Conservation (phyloP, 2,329 filamentous ascomycete genomes). For the Pleoardoris graminearum region DNA sequence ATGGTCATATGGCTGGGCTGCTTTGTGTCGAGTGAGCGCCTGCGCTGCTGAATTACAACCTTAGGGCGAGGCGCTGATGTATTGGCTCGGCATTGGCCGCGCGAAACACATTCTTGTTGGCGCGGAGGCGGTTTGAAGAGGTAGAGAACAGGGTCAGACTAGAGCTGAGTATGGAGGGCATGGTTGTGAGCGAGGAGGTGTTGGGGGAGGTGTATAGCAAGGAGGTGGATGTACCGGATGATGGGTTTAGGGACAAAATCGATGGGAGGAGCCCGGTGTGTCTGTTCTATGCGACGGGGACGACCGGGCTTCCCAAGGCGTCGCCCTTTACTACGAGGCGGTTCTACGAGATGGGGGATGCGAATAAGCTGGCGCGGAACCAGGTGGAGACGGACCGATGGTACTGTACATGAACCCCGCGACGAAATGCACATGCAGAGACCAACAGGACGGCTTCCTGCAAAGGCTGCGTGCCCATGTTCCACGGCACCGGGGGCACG, state of each 20-base stretch:
- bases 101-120: conserved; percentile 63
- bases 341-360: conserved; percentile 38
- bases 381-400: conserved; percentile 59
- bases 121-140: conserved; percentile 43
- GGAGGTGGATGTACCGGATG: conserved; percentile 49
- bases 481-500: conserved; percentile 72
- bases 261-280: conserved; percentile 58
- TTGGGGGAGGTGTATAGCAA: conserved; percentile 24
- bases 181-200: conserved; percentile 22
- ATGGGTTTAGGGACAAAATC: conserved; percentile 59
- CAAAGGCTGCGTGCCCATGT: conserved; percentile 77
- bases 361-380: conserved; percentile 38
- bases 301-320: conserved; percentile 71
- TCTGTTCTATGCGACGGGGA: conserved; percentile 74
- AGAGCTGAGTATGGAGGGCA: conserved; percentile 24
- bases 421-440: no score
- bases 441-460: no score
- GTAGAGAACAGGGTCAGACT: conserved; percentile 6
- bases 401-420: no score
- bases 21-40: conserved; percentile 69
- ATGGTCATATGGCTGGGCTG: conserved; percentile 65
- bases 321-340: conserved; percentile 33
- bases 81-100: conserved; percentile 63
- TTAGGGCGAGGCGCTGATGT: conserved; percentile 65
- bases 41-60: conserved; percentile 70